phyloP scores from a whole-genome alignment of 768 basidiomycete species.

The Kwoniella newhampshirensis region DNA sequence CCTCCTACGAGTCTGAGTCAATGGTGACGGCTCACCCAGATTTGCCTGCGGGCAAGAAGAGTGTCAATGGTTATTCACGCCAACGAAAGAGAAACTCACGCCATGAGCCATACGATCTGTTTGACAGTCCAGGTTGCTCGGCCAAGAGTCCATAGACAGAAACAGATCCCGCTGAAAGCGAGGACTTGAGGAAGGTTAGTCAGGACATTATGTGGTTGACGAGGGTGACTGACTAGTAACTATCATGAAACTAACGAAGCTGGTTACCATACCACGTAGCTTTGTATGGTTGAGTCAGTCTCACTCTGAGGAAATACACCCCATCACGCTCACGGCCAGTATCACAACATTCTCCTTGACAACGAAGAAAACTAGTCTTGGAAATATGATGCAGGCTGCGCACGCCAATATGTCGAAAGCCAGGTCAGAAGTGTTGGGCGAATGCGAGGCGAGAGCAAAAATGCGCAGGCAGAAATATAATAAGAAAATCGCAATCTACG shows the following conservation, averaged over 20 bases:
- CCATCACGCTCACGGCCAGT: constrained; percentile 41
- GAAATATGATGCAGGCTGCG: constrained; percentile 53
- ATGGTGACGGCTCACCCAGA: constrained; percentile 38
- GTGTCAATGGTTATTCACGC: background rate
- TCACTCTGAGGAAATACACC: background rate
- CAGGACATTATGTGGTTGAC: background rate
- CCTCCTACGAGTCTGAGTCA: background rate
- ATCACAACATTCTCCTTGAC: constrained; percentile 52
- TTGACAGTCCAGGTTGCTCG: constrained; percentile 50
- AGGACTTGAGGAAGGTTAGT: constrained; percentile 34
- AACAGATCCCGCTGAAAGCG: constrained; percentile 51
- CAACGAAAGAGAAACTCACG: constrained; percentile 30
- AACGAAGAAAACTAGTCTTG: constrained; percentile 50
- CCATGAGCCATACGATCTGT: constrained; percentile 53
- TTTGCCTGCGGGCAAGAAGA: constrained; percentile 21
- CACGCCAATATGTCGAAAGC: constrained; percentile 52
- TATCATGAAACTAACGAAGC: constrained; percentile 50
- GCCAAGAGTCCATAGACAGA: constrained; percentile 51
- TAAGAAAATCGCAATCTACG: constrained; percentile 58
- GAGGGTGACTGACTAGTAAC: constrained; percentile 32
- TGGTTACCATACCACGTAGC: constrained; percentile 52
- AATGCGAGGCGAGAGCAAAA: constrained; percentile 50
- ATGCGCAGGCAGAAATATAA: constrained; percentile 47
- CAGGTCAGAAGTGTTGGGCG: constrained; percentile 40
- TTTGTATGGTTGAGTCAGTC: constrained; percentile 10